Evolutionary conservation across 1,284 basidiomycete species (phyloP).

Genomic region (Puccinia triticina): DNA sequence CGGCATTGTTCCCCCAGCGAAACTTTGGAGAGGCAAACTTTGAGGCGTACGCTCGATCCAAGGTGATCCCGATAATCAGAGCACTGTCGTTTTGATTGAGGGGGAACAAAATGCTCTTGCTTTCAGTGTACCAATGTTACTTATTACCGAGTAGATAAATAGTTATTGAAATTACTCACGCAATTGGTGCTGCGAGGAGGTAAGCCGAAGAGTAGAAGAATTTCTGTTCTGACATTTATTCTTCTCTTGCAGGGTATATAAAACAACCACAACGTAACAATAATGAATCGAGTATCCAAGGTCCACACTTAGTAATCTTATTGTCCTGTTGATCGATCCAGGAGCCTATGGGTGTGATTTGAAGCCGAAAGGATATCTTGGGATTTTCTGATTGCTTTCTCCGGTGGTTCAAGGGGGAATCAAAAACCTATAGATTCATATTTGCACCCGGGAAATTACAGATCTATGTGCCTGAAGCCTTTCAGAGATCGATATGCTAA

Average conservation of each 20-base stretch:
- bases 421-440: slow-evolving; percentile 8
- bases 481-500: slow-evolving; percentile 16
- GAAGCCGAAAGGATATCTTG: slow-evolving; percentile 22
- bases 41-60: slow-evolving; percentile 7
- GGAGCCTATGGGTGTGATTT: not conserved
- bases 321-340: not conserved
- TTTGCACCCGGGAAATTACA: not conserved
- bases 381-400: not conserved
- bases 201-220: slow-evolving; percentile 27
- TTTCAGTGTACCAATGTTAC: not conserved
- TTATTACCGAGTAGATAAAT: not conserved
- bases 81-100: not conserved
- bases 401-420: not conserved
- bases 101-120: not conserved
- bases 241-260: not conserved
- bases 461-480: not conserved
- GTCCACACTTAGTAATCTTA: not conserved
- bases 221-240: not conserved
- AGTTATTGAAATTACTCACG: not conserved
- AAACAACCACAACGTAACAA: not conserved
- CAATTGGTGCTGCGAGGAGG: slow-evolving; percentile 12
- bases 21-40: slow-evolving; percentile 11
- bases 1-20: slow-evolving; percentile 27
- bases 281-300: not conserved
- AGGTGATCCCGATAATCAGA: slow-evolving; percentile 9